Conservation (phyloP, 2,329 filamentous ascomycete genomes). For the Fusarium nematophilum region DNA sequence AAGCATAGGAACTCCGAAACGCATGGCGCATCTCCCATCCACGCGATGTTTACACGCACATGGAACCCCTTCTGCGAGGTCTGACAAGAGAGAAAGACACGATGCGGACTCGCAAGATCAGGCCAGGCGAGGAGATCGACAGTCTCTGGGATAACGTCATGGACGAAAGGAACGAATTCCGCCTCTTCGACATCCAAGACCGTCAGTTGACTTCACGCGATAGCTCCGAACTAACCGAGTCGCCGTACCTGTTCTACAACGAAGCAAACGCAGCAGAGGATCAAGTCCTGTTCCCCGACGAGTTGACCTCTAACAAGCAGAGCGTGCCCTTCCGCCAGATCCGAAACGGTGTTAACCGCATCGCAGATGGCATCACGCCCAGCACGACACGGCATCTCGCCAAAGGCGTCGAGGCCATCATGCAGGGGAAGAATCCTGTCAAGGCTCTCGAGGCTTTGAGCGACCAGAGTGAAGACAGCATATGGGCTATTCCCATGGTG, state of each 20-base stretch:
- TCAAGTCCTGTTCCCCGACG: conserved; percentile 42
- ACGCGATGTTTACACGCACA: conserved; percentile 38
- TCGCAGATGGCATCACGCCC: conserved; percentile 28
- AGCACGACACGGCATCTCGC: conserved; percentile 16
- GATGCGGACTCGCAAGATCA: conserved; percentile 40
- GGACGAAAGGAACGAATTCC: conserved; percentile 31
- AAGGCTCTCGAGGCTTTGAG: conserved; percentile 2
- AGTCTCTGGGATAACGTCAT: conserved; percentile 40
- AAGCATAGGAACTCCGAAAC: conserved; percentile 39
- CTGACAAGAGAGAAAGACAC: conserved; percentile 38
- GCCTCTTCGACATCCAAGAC: conserved; percentile 19
- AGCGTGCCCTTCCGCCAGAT: conserved; percentile 38
- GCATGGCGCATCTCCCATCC: conserved; percentile 41
- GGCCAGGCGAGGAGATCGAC: conserved; percentile 33
- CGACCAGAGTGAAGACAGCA: conserved; percentile 18
- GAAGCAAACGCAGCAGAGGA: conserved; percentile 39
- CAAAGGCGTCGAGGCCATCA: conserved; percentile 27
- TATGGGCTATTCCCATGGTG: conserved; percentile 37
- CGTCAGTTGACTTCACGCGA: conserved; percentile 8
- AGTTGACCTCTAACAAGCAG: conserved; percentile 20
- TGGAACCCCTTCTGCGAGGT: conserved; percentile 34
- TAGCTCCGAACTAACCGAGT: conserved; percentile 1
- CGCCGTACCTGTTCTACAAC: conserved; percentile 43
- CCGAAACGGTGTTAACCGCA: conserved; percentile 34
- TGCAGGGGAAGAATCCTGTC: conserved; percentile 16